Evolutionary conservation across 202 grass and related monocot genomes (phyloP).

Genomic region (Sporobolus alterniflorus): DNA sequence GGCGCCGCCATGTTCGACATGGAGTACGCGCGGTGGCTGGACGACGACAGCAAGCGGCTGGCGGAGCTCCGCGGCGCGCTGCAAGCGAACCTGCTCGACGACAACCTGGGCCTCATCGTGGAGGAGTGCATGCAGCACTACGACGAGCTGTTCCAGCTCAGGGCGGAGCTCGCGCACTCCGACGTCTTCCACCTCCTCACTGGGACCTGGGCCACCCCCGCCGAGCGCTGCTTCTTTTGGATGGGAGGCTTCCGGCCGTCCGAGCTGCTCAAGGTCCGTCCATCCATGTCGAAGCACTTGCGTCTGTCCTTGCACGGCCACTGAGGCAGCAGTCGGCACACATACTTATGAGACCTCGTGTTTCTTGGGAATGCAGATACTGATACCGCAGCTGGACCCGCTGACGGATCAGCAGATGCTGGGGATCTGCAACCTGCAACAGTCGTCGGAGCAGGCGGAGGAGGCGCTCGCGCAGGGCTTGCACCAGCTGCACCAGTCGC

Average conservation of each 20-base stretch:
- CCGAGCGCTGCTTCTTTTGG: slow-evolving; percentile 95
- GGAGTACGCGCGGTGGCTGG: slow-evolving; percentile 85
- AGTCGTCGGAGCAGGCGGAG: slow-evolving; percentile 94
- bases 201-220: slow-evolving; percentile 66
- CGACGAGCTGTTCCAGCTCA: slow-evolving; percentile 88
- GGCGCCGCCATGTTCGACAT: slow-evolving; percentile 92
- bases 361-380: slow-evolving; percentile 52
- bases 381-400: slow-evolving; percentile 83
- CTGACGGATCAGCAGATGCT: slow-evolving; percentile 89
- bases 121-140: slow-evolving; percentile 84
- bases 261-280: slow-evolving; percentile 74
- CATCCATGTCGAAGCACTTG: neutral
- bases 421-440: slow-evolving; percentile 71
- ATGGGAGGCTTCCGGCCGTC: slow-evolving; percentile 94
- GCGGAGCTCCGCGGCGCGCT: slow-evolving; percentile 65
- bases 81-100: slow-evolving; percentile 62
- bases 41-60: slow-evolving; percentile 66
- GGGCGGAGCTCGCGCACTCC: slow-evolving; percentile 55
- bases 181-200: slow-evolving; percentile 93
- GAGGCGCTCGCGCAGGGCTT: slow-evolving; percentile 88
- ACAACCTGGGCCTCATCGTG: slow-evolving; percentile 69
- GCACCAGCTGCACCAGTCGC: slow-evolving; percentile 71
- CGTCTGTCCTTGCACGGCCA: neutral
- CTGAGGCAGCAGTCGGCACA: slow-evolving; percentile 7
- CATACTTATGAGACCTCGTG: neutral